phyloP scores from a whole-genome alignment of 2,329 filamentous ascomycete species.

The Karstenula rhodostoma region DNA sequence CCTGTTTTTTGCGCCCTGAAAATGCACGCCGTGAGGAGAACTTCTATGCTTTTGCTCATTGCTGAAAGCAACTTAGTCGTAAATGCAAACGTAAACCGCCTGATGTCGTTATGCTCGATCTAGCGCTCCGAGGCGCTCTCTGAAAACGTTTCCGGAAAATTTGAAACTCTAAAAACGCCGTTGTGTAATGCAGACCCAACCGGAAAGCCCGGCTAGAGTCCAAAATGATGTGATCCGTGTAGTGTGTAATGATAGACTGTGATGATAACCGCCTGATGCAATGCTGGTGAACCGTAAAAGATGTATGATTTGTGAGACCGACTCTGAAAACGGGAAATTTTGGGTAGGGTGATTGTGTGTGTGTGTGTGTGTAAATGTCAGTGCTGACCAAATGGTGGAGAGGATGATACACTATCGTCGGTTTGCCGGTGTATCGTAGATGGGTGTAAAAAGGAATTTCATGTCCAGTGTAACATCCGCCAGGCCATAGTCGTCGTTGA shows the following conservation, averaged over 20 bases:
- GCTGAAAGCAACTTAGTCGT: constrained; percentile 28
- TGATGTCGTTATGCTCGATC: constrained; percentile 28
- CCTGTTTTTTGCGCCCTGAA: constrained; percentile 38
- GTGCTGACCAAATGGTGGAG: neutral
- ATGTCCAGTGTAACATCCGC: constrained; percentile 73
- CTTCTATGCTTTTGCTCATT: constrained; percentile 45
- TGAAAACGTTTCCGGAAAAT: constrained; percentile 7
- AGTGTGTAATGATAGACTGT: constrained; percentile 16
- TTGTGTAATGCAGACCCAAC: constrained; percentile 38
- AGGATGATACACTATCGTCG: neutral
- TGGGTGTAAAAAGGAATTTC: constrained; percentile 73
- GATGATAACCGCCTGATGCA: constrained; percentile 17
- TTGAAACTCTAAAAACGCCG: constrained; percentile 35
- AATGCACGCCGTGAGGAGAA: constrained; percentile 43
- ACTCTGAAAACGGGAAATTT: neutral
- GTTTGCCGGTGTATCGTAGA: constrained; percentile 30
- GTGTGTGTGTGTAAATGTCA: neutral
- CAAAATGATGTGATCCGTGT: constrained; percentile 25
- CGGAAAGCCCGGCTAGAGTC: constrained; percentile 23
- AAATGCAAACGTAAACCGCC: constrained; percentile 30
- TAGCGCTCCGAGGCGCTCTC: constrained; percentile 20
- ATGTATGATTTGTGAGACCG: constrained; percentile 9
- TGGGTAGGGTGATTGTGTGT: neutral
- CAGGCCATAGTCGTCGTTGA: constrained; percentile 72
- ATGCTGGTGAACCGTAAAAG: constrained; percentile 18